phyloP scores from a whole-genome alignment of 1,139 yeast genomes.

The Pichia sp. region DNA sequence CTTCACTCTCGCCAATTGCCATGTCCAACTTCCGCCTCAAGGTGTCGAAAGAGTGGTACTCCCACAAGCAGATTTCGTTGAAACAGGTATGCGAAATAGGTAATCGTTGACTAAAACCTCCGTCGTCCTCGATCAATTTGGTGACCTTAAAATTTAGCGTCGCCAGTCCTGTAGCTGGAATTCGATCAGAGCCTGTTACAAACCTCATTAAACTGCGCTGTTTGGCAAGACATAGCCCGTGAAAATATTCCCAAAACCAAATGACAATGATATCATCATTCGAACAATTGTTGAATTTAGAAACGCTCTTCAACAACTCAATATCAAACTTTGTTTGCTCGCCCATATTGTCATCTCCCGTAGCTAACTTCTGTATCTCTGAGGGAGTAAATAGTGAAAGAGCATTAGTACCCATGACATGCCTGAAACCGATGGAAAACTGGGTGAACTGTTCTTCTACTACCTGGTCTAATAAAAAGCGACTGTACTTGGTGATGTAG shows the following conservation, averaged over 20 bases:
- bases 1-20: constrained; percentile 78
- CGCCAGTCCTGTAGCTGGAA: constrained; percentile 88
- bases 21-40: constrained; percentile 51
- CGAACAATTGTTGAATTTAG: constrained; percentile 69
- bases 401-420: constrained; percentile 78
- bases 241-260: constrained; percentile 87
- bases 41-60: constrained; percentile 51
- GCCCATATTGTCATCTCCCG: constrained; percentile 64
- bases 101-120: constrained; percentile 42
- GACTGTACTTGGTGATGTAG: constrained; percentile 60
- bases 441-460: constrained; percentile 50
- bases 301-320: constrained; percentile 60
- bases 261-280: constrained; percentile 39
- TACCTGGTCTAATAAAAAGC: constrained; percentile 55
- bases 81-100: constrained; percentile 94
- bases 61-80: constrained; percentile 76
- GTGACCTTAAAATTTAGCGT: constrained; percentile 67
- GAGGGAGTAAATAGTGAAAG: constrained; percentile 71
- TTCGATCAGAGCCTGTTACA: constrained; percentile 84
- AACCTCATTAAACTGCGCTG: constrained; percentile 68
- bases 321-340: constrained; percentile 48
- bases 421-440: constrained; percentile 66
- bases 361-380: constrained; percentile 71
- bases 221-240: constrained; percentile 38
- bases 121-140: constrained; percentile 39